Conservation (phyloP, 2,329 filamentous ascomycete species). For the Alternaria triticimaculans region DNA sequence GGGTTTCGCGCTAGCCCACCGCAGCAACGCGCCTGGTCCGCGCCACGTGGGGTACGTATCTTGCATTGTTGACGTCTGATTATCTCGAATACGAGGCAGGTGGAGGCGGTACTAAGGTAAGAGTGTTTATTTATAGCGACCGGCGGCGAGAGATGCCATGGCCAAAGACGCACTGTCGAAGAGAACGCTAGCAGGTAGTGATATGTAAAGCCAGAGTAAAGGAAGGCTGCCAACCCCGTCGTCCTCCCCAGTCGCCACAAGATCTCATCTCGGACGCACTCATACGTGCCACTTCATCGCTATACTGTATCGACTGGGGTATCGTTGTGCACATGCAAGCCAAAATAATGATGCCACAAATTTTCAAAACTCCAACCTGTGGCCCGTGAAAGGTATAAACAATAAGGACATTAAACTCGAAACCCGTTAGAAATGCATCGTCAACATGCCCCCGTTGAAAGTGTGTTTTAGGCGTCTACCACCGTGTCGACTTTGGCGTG, state of each 20-base stretch:
- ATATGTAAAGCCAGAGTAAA: conserved; percentile 7
- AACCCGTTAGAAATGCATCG: conserved; percentile 37
- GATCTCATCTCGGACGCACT: conserved; percentile 9
- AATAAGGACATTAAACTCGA: conserved; percentile 41
- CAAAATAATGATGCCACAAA: conserved; percentile 39
- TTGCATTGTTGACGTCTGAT: conserved; percentile 13
- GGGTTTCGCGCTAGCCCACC: conserved; percentile 29
- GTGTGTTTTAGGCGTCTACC: conserved; percentile 5
- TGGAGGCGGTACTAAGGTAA: not conserved
- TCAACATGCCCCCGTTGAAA: conserved; percentile 21
- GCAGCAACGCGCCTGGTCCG: conserved; percentile 26
- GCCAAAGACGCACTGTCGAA: conserved; percentile 29
- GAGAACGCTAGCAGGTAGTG: conserved; percentile 25
- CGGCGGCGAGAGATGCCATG: conserved; percentile 11
- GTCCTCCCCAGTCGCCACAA: conserved; percentile 22
- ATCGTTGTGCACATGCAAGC: conserved; percentile 47
- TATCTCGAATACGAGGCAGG: not conserved
- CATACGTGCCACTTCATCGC: conserved; percentile 11
- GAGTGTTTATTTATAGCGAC: conserved; percentile 13
- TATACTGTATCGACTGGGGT: conserved; percentile 44
- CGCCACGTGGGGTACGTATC: conserved; percentile 9
- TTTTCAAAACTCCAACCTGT: conserved; percentile 37
- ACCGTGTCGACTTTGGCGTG: conserved; percentile 27
- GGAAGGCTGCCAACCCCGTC: conserved; percentile 11
- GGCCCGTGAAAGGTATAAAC: conserved; percentile 26